phyloP scores from a whole-genome alignment of 768 basidiomycete species.

The Boletales sp. region DNA sequence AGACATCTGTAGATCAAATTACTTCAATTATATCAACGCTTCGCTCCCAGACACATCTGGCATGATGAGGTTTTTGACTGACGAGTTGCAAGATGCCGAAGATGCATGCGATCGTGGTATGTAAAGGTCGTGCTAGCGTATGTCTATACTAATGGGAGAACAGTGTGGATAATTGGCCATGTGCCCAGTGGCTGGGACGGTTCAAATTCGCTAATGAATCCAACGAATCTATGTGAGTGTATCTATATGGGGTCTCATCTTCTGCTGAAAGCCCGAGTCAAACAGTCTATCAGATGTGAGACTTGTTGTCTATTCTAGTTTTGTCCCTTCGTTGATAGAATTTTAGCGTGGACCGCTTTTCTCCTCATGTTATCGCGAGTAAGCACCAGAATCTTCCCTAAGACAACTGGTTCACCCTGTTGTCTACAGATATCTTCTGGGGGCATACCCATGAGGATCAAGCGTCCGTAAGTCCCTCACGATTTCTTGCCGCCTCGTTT shows the following conservation, averaged over 20 bases:
- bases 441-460: constrained; percentile 79
- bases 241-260: not conserved
- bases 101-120: constrained; percentile 71
- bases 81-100: constrained; percentile 75
- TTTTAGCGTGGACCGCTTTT: constrained; percentile 67
- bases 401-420: constrained; percentile 8
- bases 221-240: constrained; percentile 64
- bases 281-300: constrained; percentile 49
- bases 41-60: constrained; percentile 67
- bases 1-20: constrained; percentile 48
- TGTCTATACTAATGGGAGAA: constrained; percentile 9
- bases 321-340: not conserved
- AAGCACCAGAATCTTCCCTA: constrained; percentile 22
- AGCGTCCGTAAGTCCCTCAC: constrained; percentile 44
- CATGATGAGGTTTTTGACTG: constrained; percentile 73
- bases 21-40: constrained; percentile 76
- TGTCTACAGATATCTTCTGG: constrained; percentile 59
- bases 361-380: constrained; percentile 77
- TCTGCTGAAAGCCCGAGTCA: not conserved
- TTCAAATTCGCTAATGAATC: constrained; percentile 55
- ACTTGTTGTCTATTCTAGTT: not conserved
- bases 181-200: constrained; percentile 71
- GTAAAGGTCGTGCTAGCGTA: constrained; percentile 7
- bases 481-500: not conserved
- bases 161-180: constrained; percentile 54